These are phyloP conservation scores for Delitschia confertaspora DNA, from an alignment of 495 filamentous ascomycete species.

Conservation along the genomic window DNA sequence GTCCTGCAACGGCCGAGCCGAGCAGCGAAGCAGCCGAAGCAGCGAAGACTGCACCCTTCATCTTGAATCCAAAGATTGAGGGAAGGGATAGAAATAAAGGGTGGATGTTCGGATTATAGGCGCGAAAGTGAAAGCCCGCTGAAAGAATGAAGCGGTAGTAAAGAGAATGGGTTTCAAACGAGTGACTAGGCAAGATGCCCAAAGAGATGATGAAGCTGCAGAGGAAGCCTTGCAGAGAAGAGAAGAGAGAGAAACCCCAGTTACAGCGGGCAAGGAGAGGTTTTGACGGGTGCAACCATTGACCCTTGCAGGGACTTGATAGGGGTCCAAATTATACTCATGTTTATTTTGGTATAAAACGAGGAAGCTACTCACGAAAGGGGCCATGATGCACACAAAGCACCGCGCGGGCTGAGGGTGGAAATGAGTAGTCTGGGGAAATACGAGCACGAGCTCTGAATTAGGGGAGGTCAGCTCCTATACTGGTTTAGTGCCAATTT, in stretches of 20 bases:
- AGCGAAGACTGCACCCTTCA: conserved; percentile 60
- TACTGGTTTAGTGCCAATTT: too few relatives aligned
- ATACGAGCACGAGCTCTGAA: neutral
- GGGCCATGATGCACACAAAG: conserved; percentile 4
- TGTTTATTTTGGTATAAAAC: neutral
- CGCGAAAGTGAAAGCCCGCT: conserved; percentile 69
- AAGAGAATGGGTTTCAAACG: conserved; percentile 35
- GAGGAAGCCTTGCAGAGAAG: conserved; percentile 18
- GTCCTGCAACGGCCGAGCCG: conserved; percentile 52
- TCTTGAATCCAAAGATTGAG: conserved; percentile 36
- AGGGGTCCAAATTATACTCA: conserved; percentile 5
- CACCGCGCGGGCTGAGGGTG: neutral
- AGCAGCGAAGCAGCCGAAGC: conserved; percentile 59
- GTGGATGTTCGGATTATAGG: conserved; percentile 6
- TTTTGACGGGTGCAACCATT: conserved; percentile 17
- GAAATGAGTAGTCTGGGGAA: conserved; percentile 19
- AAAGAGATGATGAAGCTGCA: conserved; percentile 13
- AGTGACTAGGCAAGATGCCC: conserved; percentile 29
- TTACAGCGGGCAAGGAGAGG: conserved; percentile 8
- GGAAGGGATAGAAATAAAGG: conserved; percentile 13
- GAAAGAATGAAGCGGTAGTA: conserved; percentile 93
- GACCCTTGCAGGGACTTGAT: neutral
- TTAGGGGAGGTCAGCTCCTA: too few relatives aligned
- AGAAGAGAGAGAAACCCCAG: conserved; percentile 15
- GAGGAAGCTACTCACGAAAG: neutral